These are phyloP conservation scores for Tylopilus balloui DNA, from an alignment of 768 basidiomycete genomes.

Conservation along the genomic window DNA sequence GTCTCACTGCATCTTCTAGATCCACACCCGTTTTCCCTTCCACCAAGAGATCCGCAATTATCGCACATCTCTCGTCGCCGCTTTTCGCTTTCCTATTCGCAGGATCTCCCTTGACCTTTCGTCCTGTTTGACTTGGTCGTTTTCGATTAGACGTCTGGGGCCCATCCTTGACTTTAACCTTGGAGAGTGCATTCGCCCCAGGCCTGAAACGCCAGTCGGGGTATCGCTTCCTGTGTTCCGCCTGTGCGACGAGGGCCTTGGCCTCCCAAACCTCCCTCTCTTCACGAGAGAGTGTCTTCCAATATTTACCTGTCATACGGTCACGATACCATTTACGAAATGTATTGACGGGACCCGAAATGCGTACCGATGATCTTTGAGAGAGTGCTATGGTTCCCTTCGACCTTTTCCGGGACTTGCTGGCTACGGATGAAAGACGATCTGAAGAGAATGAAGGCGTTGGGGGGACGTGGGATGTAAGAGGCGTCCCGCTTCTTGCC, in stretches of 20 bases:
- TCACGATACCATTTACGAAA: neutral
- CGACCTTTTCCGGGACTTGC: constrained; percentile 70
- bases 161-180: constrained; percentile 39
- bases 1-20: constrained; percentile 56
- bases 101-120: constrained; percentile 30
- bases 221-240: constrained; percentile 68
- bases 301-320: constrained; percentile 53
- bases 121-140: constrained; percentile 26
- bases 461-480: constrained; percentile 79
- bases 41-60: constrained; percentile 63
- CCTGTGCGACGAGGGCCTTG: constrained; percentile 65
- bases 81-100: constrained; percentile 28
- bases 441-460: constrained; percentile 83
- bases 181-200: constrained; percentile 44
- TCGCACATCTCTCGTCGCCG: constrained; percentile 54
- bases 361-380: constrained; percentile 73
- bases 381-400: constrained; percentile 74
- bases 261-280: constrained; percentile 76
- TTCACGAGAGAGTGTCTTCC: constrained; percentile 63
- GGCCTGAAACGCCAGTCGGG: constrained; percentile 83
- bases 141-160: constrained; percentile 29
- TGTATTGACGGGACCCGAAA: neutral
- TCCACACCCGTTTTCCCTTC: constrained; percentile 64
- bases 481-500: constrained; percentile 63
- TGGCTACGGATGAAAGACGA: constrained; percentile 72